Conservation (phyloP, 2,329 filamentous ascomycete genomes). For the Bipolaris bicolor region DNA sequence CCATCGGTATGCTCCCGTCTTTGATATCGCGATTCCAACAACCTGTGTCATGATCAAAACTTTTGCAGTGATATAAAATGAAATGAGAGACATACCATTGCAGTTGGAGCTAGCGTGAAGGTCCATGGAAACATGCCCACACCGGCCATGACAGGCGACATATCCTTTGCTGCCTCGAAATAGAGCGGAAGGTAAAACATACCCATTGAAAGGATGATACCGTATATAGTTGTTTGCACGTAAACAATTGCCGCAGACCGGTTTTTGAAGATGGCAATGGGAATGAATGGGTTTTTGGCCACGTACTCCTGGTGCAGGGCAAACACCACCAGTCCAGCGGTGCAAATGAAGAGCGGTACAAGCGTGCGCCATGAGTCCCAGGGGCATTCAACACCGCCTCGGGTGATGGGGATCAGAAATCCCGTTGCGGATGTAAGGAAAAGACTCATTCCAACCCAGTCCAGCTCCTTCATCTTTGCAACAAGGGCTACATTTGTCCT, state of each 20-base stretch:
- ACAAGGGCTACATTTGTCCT: background rate
- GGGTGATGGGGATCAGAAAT: background rate
- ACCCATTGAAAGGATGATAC: background rate
- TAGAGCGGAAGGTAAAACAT: background rate
- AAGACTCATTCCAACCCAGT: background rate
- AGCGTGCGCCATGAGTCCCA: background rate
- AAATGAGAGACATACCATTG: background rate
- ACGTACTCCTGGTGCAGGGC: background rate
- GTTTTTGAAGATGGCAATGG: background rate
- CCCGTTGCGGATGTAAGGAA: background rate
- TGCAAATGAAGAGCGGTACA: background rate
- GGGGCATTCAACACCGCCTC: background rate
- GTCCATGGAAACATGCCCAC: background rate
- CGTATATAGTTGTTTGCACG: background rate
- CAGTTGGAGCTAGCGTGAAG: background rate
- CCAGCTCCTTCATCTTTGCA: background rate
- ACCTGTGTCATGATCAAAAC: too few species aligned
- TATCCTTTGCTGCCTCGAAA: background rate
- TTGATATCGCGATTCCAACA: background rate
- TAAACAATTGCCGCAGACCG: background rate
- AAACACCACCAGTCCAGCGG: background rate
- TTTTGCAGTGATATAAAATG: background rate
- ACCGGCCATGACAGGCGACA: background rate
- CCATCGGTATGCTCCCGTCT: background rate
- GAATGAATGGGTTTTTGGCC: background rate